A percentile compares a stretch with the other conserved stretches of the same genome.
Conservation (phyloP, 1,284 basidiomycete genomes). For the Termitomyces sp. region DNA sequence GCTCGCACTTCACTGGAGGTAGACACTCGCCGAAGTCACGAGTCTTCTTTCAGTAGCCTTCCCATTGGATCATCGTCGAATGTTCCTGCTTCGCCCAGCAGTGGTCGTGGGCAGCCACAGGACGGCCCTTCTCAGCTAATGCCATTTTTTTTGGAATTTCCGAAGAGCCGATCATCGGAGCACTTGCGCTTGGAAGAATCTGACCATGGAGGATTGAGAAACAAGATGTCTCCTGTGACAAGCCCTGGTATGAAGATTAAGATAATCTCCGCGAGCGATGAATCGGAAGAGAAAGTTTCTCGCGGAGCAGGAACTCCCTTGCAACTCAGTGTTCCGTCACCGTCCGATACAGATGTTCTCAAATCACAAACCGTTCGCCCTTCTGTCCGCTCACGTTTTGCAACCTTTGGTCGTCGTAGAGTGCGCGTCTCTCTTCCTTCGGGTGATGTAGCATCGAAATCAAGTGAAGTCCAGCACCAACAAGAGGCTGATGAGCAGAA, state of each 20-base stretch:
- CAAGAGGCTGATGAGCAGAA: constrained; percentile 44
- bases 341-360: constrained; percentile 4
- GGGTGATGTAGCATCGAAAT: constrained; percentile 23
- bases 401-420: constrained; percentile 23
- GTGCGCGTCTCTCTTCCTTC: constrained; percentile 24
- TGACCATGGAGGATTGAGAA: not conserved
- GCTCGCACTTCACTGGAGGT: constrained; percentile 38
- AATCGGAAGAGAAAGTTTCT: constrained; percentile 6
- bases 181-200: constrained; percentile 10
- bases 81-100: constrained; percentile 19
- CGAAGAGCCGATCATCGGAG: constrained; percentile 3
- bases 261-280: constrained; percentile 9
- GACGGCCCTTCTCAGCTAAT: constrained; percentile 7
- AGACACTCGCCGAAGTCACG: constrained; percentile 39
- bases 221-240: not conserved
- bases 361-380: not conserved
- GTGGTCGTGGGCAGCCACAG: constrained; percentile 13
- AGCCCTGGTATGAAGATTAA: constrained; percentile 11
- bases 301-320: constrained; percentile 10
- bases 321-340: constrained; percentile 12
- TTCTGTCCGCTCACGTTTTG: not conserved
- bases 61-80: constrained; percentile 33
- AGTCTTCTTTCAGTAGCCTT: constrained; percentile 41
- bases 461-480: constrained; percentile 31
- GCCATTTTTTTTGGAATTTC: not conserved